Base-by-base conservation (phyloP, 768 basidiomycete species). In the Mycena floridula region DNA sequence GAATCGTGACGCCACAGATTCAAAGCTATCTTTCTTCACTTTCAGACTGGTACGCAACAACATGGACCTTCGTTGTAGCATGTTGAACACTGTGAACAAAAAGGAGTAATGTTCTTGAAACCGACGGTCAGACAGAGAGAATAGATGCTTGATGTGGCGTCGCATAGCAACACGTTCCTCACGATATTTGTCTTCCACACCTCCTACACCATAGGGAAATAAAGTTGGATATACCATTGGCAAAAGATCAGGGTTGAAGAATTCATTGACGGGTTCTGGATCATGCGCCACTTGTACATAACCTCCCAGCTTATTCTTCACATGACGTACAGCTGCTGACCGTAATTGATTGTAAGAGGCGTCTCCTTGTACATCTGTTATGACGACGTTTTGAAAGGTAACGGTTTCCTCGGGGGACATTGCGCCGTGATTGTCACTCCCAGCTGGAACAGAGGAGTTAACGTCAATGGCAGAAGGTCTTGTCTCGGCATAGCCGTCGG, bases 181-280 rank as follows among this genome's bases (percentile, higher is more conserved):
- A 0, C 66, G 36, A 6, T 32, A 18, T 1, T 11, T 15, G 46
- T 74, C 54, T 44, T 74, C 64, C 47, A 69, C 66, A 1, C 72
- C 70, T 1, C 72, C 69, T 18, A 64, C 47, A 0, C 73, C 68
- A 52, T 62, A 73, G 0, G 71, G 71, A 54, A 64, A 73, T 1
- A 75, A 42, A 0, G 67, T 66, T 2, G 72, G 70, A 52, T 66
- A 73, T 15, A 69, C 60, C 46, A 54, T 59, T 1, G 69, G 68
- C 37, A 74, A 66, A n/a, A 73, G 32, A 7, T 35, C 6, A 1
- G 62, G 61, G 47, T 72, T 67, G 25, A 48, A 48, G 51, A 66
- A 69, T 41, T 70, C 65, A 51, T 65, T 65, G 0, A 57, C 57
- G 5, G 65, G 62, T 4, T 22, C 13, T 13, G 55, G 44, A n/a